Evolutionary conservation across 345 rosid genomes (phyloP).

Genomic region (Gossypium stocksii): DNA sequence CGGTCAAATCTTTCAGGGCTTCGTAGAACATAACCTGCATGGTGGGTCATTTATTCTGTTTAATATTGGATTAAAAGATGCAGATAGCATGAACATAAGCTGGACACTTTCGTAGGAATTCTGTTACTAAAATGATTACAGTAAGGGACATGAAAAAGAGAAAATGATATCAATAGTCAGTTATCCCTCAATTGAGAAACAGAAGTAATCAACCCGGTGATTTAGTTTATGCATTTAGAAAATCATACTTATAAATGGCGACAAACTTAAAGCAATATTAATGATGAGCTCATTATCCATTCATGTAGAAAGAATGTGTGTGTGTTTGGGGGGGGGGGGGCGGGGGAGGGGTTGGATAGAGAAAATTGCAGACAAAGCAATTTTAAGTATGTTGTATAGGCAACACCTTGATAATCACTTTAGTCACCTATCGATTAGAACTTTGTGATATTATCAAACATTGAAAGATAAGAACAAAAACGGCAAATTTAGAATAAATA

Average conservation of each 20-base stretch:
- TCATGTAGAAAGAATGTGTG: background rate
- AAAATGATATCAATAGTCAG: background rate
- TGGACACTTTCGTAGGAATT: background rate
- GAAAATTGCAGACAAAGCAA: background rate
- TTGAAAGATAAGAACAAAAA: background rate
- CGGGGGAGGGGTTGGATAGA: background rate
- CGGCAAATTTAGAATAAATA: slow-evolving; percentile 10
- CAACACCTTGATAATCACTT: background rate
- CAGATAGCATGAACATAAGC: background rate
- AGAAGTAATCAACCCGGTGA: background rate
- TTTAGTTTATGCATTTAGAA: background rate
- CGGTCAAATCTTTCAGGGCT: slow-evolving; percentile 58
- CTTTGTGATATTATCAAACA: background rate
- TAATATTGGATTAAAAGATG: background rate
- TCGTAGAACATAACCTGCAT: slow-evolving; percentile 84
- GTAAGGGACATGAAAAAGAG: background rate
- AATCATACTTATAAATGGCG: background rate
- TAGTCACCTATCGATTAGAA: background rate
- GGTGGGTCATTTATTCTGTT: background rate
- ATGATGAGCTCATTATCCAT: background rate
- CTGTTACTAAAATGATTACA: background rate
- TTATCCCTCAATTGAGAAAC: background rate
- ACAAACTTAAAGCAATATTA: background rate
- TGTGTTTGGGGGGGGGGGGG: too few relatives aligned
- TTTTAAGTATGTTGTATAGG: background rate